Evolutionary conservation across 1,284 basidiomycete genomes (phyloP).

Genomic region (Ustilago lituana): DNA sequence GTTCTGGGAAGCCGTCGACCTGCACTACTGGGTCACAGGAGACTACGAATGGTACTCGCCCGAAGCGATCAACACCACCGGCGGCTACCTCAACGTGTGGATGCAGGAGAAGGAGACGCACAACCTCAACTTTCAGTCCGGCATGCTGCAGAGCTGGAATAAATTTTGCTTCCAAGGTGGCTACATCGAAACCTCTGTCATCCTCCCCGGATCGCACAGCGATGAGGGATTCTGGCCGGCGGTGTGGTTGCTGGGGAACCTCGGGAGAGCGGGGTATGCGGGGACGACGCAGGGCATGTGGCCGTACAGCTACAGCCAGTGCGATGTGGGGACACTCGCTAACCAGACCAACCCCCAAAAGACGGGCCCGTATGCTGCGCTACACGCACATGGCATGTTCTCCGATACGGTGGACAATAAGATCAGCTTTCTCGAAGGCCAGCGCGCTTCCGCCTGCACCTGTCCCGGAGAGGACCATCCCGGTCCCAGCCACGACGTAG

Average conservation of each 20-base stretch:
- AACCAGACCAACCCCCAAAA: conserved; percentile 52
- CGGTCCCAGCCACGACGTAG: conserved; percentile 38
- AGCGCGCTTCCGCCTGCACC: conserved; percentile 50
- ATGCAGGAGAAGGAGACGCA: conserved; percentile 42
- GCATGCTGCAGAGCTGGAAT: conserved; percentile 64
- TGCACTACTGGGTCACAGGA: conserved; percentile 46
- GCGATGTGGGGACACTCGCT: conserved; percentile 57
- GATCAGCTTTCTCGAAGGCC: conserved; percentile 42
- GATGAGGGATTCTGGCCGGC: conserved; percentile 70
- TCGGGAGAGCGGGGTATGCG: conserved; percentile 58
- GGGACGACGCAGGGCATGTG: conserved; percentile 61
- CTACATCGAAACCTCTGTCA: conserved; percentile 43
- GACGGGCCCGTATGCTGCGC: conserved; percentile 33
- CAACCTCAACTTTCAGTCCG: conserved; percentile 58
- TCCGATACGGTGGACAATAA: conserved; percentile 7
- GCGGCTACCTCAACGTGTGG: conserved; percentile 50
- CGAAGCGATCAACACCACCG: conserved; percentile 51
- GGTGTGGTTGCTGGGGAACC: conserved; percentile 55
- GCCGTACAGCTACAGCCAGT: conserved; percentile 67
- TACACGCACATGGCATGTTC: conserved; percentile 26
- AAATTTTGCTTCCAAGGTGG: conserved; percentile 64
- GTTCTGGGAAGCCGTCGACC: conserved; percentile 60
- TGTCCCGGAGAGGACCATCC: conserved; percentile 55
- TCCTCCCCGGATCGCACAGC: conserved; percentile 47
- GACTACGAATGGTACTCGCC: conserved; percentile 66